Base-by-base conservation (phyloP, 768 basidiomycete species). In the Rhizopogon salebrosus region DNA sequence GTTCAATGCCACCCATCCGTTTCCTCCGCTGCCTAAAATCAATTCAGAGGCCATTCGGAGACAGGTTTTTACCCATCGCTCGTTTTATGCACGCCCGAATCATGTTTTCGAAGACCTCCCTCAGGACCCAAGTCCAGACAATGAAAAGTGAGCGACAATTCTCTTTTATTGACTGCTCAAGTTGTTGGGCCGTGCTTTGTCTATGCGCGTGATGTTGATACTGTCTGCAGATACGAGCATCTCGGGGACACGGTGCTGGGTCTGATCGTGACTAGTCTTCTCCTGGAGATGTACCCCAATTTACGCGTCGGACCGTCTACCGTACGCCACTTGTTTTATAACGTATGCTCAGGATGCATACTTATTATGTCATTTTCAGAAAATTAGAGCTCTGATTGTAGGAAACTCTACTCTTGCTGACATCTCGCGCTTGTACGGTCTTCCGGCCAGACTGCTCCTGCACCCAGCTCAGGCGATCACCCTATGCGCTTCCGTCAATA, bases 261-360 rank as follows among this genome's bases (percentile, higher is more conserved):
- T 22, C 67, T 91, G 20, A 70, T 81, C 26, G 82, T 90, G 31
- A 91, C 89, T 0, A 69, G 64, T 48, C 74, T 91, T 34, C 70
- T 92, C 64, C 66, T 78, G 41, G 77, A 85, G 20, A 74, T 77
- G 62, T 87, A 80, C 68, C 89, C 89, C 0, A 75, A 79, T 48
- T 68, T 92, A 18, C 83, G 80, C 18, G 89, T 92, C 37, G 89
- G 89, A 2, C 87, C 89, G 16, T 80, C 84, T 3, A 89, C 89
- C 52, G 89, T 87, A 64, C 64, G 80, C 29, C 41, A 39, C 8
- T 35, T 36, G 2, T 14, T 29, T 14, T 20, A 29, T 8, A 5
- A 41, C 9, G 56, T 3, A 7, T 46, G n/a, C 13, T 20, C 14
- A 3, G 35, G 4, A 39, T 18, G 13, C 6, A 29, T 26, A 14